Conservation (phyloP, 495 filamentous ascomycete species). For the Neurospora hispaniola region DNA sequence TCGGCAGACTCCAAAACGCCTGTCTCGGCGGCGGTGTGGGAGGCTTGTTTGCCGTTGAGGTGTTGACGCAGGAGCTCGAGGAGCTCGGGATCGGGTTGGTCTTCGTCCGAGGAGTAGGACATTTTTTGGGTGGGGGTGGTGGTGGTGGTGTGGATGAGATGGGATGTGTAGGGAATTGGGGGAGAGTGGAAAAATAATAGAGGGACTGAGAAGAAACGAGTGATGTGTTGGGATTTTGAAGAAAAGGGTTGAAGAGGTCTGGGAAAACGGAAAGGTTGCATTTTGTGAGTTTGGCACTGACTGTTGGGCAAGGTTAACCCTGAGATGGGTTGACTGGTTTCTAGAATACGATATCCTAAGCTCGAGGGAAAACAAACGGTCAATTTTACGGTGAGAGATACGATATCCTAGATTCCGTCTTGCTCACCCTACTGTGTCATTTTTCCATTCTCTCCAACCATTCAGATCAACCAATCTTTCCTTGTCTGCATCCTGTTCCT, state of each 20-base stretch:
- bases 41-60: constrained; percentile 43
- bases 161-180: not conserved
- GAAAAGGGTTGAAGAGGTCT: not conserved
- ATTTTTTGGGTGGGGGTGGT: constrained; percentile 41
- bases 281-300: not conserved
- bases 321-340: not conserved
- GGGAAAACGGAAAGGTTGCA: not conserved
- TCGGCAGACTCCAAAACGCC: constrained; percentile 74
- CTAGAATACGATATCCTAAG: not conserved
- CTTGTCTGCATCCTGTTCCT: not conserved
- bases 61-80: constrained; percentile 78
- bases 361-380: not conserved
- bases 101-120: constrained; percentile 89
- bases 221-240: not conserved
- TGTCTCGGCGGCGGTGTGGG: constrained; percentile 47
- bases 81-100: constrained; percentile 69
- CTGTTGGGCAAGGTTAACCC: not conserved
- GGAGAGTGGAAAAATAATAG: not conserved
- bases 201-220: not conserved
- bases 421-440: not conserved
- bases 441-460: not conserved
- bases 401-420: not conserved
- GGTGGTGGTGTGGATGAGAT: not conserved
- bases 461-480: not conserved
- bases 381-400: not conserved